Base-by-base conservation (phyloP, 2,329 filamentous ascomycete genomes). In the Cladosporium sp. region DNA sequence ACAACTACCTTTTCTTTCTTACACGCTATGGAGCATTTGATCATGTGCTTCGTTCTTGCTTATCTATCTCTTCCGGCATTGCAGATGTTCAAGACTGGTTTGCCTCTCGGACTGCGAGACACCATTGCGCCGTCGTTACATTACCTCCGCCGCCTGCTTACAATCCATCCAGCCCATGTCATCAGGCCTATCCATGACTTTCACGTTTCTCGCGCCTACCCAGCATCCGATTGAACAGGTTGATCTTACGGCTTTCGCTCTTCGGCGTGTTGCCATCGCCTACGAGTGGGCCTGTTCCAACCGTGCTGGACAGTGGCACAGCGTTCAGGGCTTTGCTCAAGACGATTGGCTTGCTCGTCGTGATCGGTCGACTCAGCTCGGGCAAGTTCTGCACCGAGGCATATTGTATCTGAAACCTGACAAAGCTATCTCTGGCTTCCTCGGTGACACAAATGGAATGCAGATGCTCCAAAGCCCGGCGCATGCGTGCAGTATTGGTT, bases 161-260 rank as follows among this genome's bases (percentile, higher is more conserved):
- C 55, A 28, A 57, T 46, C 6, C n/a, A 5, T 46, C n/a, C 21
- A 46, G 18, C n/a, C 14, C 40, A 21, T 35, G n/a, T 52, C 26
- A 62, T n/a, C 14, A 1, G n/a, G 14, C 28, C 44, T 62, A 35
- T 18, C 55, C 49, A 26, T 65, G 58, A 60, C 67, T 68, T 57
- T 62, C 31, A 26, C 68, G 44, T 44, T 66, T 71, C 67, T 69
- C 69, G 46, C 66, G 67, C 66, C 72, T 72, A 3, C 75, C 76
- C 49, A 76, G 66, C 67, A 77, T 66, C n/a, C 72, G 71, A 62
- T 77, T 74, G 69, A 78, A 72, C 53, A 78, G 75, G 16, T 68
- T 72, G 58, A 68, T 67, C 67, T 75, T 76, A 60, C 74, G 69
- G 28, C 44, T 55, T 31, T 46, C 53, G 46, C 49, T 46, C 56